These are phyloP conservation scores for Pseudoturritis turrita DNA, from an alignment of 345 rosid species.

Conservation along the genomic window DNA sequence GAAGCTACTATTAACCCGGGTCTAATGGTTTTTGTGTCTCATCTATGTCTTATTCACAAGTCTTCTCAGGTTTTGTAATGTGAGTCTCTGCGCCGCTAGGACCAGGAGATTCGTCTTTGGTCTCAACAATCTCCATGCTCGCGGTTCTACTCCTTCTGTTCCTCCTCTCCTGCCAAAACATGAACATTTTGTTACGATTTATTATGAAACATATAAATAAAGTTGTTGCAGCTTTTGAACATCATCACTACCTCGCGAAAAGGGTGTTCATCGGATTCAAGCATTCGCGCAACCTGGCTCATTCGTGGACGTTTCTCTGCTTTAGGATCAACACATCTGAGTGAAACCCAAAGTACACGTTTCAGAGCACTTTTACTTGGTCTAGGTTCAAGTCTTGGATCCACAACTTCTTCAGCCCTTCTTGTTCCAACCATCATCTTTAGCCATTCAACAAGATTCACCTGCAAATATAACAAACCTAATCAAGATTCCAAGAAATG, in stretches of 20 bases:
- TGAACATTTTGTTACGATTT: background rate
- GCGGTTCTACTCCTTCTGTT: slow-evolving; percentile 62
- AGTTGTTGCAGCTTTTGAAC: background rate
- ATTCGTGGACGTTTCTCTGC: slow-evolving; percentile 85
- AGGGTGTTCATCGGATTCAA: slow-evolving; percentile 81
- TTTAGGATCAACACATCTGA: slow-evolving; percentile 89
- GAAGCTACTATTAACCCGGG: background rate
- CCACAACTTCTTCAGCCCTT: slow-evolving; percentile 94
- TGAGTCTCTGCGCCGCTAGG: slow-evolving; percentile 40
- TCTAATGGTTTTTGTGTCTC: slow-evolving; percentile 7
- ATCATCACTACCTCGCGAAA: slow-evolving; percentile 59
- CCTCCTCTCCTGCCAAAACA: slow-evolving; percentile 61
- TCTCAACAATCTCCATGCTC: slow-evolving; percentile 71
- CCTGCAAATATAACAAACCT: slow-evolving; percentile 41
- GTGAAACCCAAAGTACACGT: slow-evolving; percentile 70
- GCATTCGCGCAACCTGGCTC: slow-evolving; percentile 87
- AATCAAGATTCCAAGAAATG: background rate
- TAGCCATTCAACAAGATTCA: slow-evolving; percentile 93
- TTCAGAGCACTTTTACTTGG: slow-evolving; percentile 73
- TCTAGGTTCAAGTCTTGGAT: slow-evolving; percentile 65
- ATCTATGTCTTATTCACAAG: slow-evolving; percentile 29
- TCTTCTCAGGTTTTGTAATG: slow-evolving; percentile 26
- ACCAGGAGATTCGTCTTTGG: slow-evolving; percentile 40
- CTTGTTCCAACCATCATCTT: slow-evolving; percentile 94
- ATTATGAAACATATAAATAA: background rate